Evolutionary conservation across 805 yeast species (phyloP).

Genomic region (Spencermartinsiella europaea): DNA sequence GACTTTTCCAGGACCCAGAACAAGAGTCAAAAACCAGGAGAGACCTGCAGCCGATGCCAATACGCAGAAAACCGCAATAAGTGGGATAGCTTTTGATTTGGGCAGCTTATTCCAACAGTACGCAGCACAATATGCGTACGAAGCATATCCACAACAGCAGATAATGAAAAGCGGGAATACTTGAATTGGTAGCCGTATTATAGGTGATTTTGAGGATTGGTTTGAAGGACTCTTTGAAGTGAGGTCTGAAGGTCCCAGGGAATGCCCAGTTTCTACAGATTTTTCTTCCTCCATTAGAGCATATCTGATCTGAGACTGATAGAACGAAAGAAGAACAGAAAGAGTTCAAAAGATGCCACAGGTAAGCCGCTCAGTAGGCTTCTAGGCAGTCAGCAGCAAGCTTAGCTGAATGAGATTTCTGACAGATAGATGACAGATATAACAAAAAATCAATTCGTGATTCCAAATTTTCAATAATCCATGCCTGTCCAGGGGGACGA

Average conservation of each 20-base stretch:
- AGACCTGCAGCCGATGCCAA: constrained; percentile 26
- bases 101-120: constrained; percentile 40
- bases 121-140: constrained; percentile 42
- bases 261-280: not conserved
- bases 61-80: constrained; percentile 33
- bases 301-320: not conserved
- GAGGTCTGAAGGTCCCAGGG: no score
- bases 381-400: no score
- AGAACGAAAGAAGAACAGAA: not conserved
- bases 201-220: no score
- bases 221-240: no score
- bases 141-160: constrained; percentile 36
- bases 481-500: no score
- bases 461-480: no score
- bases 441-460: no score
- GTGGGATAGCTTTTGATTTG: constrained; percentile 35
- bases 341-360: not conserved
- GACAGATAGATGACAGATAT: no score
- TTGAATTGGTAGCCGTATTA: not conserved
- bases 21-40: constrained; percentile 44
- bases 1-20: constrained; percentile 58
- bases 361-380: no score
- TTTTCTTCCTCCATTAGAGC: not conserved
- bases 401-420: no score
- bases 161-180: constrained; percentile 9